phyloP scores from a whole-genome alignment of 306 rosid genomes.

The Vigna trinervia region DNA sequence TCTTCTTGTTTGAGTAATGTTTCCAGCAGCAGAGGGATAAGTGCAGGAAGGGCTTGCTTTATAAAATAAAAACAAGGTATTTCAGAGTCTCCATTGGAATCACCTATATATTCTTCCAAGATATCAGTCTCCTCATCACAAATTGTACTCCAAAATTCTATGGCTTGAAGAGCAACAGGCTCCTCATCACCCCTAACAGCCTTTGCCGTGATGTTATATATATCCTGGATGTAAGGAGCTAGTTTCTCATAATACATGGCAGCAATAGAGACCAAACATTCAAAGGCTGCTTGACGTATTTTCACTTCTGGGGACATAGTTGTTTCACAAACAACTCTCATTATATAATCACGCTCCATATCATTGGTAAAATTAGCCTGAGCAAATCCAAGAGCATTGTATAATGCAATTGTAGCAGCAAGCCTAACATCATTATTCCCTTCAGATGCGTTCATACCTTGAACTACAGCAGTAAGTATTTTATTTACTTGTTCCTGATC shows the following conservation, averaged over 20 bases:
- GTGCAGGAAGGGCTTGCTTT: conserved; percentile 91
- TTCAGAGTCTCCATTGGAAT: conserved; percentile 71
- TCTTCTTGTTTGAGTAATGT: conserved; percentile 95
- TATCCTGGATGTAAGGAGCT: conserved; percentile 82
- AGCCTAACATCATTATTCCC: conserved; percentile 82
- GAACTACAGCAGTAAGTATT: conserved; percentile 91
- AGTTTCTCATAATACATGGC: conserved; percentile 79
- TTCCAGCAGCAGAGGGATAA: conserved; percentile 84
- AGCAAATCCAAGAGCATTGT: conserved; percentile 85
- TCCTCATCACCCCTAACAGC: conserved; percentile 87
- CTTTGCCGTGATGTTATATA: conserved; percentile 79
- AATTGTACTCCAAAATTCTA: conserved; percentile 94
- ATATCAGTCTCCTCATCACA: conserved; percentile 94
- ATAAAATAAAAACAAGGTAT: conserved; percentile 85
- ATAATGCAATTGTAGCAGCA: conserved; percentile 84
- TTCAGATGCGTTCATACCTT: conserved; percentile 84
- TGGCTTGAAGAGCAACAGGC: conserved; percentile 93
- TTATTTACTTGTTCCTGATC: conserved; percentile 91
- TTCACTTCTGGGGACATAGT: conserved; percentile 76
- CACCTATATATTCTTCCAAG: conserved; percentile 74
- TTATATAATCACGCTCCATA: conserved; percentile 89
- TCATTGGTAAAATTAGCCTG: conserved; percentile 88
- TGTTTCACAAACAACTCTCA: conserved; percentile 94
- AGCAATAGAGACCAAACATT: conserved; percentile 89
- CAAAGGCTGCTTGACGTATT: conserved; percentile 86